Evolutionary conservation across 2,329 filamentous ascomycete genomes (phyloP).

Genomic region (Sclerotinia nivalis): DNA sequence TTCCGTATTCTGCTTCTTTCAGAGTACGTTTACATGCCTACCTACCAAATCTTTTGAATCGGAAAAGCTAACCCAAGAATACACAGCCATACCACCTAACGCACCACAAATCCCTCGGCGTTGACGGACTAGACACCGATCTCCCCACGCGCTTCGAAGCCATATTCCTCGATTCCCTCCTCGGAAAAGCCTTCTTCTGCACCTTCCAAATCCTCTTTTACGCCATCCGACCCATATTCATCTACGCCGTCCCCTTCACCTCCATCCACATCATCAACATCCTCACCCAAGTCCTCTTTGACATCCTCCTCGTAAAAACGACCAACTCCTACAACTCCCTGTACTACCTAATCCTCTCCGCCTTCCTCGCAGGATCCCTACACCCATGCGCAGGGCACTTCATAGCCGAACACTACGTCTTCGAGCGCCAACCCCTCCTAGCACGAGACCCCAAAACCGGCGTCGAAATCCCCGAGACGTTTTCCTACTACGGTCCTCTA

Average conservation of each 20-base stretch:
- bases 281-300: constrained; percentile 72
- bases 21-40: constrained; percentile 55
- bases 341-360: constrained; percentile 82
- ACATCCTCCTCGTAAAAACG: constrained; percentile 64
- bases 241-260: constrained; percentile 88
- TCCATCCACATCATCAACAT: constrained; percentile 83
- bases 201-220: constrained; percentile 99
- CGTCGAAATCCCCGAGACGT: constrained; percentile 80
- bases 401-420: constrained; percentile 96
- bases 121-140: constrained; percentile 94
- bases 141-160: constrained; percentile 91
- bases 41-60: not conserved
- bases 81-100: constrained; percentile 89
- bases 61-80: constrained; percentile 31
- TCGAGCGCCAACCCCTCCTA: constrained; percentile 57
- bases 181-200: constrained; percentile 97
- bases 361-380: constrained; percentile 89
- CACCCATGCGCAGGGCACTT: constrained; percentile 97
- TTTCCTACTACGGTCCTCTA: constrained; percentile 91
- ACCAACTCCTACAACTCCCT: constrained; percentile 62
- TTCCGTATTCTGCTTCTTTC: constrained; percentile 96
- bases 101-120: constrained; percentile 97
- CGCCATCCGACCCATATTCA: constrained; percentile 89
- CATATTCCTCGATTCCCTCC: constrained; percentile 87
- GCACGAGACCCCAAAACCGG: constrained; percentile 58